Conservation (phyloP, 2,329 filamentous ascomycete genomes). For the Colletotrichum somersetense region DNA sequence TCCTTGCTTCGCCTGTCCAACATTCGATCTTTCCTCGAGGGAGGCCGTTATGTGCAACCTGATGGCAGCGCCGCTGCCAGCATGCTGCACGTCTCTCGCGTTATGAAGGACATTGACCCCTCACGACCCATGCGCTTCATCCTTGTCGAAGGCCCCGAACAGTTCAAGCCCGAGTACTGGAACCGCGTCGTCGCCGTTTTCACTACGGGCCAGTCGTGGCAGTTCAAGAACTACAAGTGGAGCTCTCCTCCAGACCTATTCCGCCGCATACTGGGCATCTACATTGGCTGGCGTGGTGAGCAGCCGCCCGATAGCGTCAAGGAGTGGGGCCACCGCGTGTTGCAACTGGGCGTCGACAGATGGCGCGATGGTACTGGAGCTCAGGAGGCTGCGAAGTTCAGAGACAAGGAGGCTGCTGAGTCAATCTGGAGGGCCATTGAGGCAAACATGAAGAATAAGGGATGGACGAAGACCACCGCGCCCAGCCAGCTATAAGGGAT, state of each 20-base stretch:
- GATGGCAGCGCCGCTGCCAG: conserved; percentile 78
- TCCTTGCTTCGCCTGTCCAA: conserved; percentile 96
- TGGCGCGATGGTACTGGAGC: conserved; percentile 70
- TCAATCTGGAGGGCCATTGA: conserved; percentile 92
- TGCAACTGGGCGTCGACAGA: conserved; percentile 85
- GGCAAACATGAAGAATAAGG: conserved; percentile 85
- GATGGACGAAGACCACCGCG: conserved; percentile 82
- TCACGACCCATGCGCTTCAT: conserved; percentile 89
- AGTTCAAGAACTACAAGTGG: conserved; percentile 99
- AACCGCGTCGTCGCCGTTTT: conserved; percentile 94
- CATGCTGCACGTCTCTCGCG: conserved; percentile 87
- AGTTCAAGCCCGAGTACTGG: conserved; percentile 99
- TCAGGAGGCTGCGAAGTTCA: conserved; percentile 73
- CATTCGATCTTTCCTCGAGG: conserved; percentile 92
- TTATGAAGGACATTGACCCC: conserved; percentile 78
- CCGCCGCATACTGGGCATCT: conserved; percentile 86
- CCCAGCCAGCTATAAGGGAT: conserved; percentile 54
- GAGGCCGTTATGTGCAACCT: conserved; percentile 83
- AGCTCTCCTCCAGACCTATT: conserved; percentile 89
- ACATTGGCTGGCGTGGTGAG: conserved; percentile 92
- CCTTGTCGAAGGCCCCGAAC: conserved; percentile 90
- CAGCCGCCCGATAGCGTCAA: conserved; percentile 81
- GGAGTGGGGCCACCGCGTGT: conserved; percentile 87
- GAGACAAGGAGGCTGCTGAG: conserved; percentile 94
- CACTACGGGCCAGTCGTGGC: conserved; percentile 97